phyloP scores from a whole-genome alignment of 73 alveolate species.

The Tetrahymena thermophila region DNA sequence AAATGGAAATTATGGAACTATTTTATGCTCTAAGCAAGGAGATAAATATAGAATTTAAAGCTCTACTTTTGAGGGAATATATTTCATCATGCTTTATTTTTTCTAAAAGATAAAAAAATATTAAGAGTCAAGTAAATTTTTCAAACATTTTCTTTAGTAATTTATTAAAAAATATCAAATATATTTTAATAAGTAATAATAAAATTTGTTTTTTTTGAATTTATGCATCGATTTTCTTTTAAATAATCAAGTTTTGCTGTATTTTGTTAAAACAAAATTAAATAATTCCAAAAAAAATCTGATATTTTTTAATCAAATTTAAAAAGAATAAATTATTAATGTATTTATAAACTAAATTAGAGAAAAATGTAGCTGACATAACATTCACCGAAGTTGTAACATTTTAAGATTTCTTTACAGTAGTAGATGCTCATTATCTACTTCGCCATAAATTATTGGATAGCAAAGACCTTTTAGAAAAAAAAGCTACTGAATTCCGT shows the following conservation, averaged over 20 bases:
- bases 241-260: too few species aligned
- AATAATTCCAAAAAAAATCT: not conserved
- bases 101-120: not conserved
- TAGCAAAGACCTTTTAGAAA: slow-evolving; percentile 15
- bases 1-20: not conserved
- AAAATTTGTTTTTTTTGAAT: too few species aligned
- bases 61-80: slow-evolving; percentile 10
- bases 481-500: slow-evolving; percentile 36
- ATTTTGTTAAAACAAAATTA: not conserved
- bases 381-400: slow-evolving; percentile 10
- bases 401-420: slow-evolving; percentile 27
- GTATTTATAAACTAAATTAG: not conserved
- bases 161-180: too few species aligned
- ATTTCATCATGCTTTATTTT: not conserved
- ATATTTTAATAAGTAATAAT: too few species aligned
- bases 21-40: slow-evolving; percentile 12
- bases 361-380: not conserved
- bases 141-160: too few species aligned
- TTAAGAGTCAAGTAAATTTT: not conserved
- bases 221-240: too few species aligned
- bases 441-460: slow-evolving; percentile 4
- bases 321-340: not conserved
- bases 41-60: slow-evolving; percentile 34
- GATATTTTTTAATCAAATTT: too few species aligned
- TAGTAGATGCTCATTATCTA: slow-evolving; percentile 9